phyloP scores from a whole-genome alignment of 768 basidiomycete species.

The Calocybe cyanea region DNA sequence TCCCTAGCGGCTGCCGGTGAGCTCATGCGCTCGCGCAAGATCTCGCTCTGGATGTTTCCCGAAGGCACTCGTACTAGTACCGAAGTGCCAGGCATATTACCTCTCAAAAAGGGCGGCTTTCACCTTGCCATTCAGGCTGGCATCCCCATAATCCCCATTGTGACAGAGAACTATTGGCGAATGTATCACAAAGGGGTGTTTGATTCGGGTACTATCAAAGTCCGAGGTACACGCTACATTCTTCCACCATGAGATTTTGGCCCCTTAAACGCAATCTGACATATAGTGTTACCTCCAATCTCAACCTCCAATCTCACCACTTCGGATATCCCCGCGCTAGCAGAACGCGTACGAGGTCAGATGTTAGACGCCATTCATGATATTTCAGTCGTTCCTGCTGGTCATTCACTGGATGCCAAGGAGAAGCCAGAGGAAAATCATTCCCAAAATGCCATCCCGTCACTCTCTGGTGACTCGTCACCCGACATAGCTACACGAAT shows the following conservation, averaged over 20 bases:
- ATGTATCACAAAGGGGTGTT: conserved; percentile 79
- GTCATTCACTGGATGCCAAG: conserved; percentile 9
- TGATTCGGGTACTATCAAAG: conserved; percentile 68
- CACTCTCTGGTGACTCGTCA: background rate
- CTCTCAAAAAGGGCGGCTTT: conserved; percentile 98
- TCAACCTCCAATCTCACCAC: conserved; percentile 66
- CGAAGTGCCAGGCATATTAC: conserved; percentile 62
- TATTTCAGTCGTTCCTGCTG: conserved; percentile 55
- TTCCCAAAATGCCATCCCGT: background rate
- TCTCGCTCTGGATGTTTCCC: conserved; percentile 92
- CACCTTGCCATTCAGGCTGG: conserved; percentile 90
- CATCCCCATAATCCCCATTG: conserved; percentile 87
- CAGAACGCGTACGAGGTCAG: conserved; percentile 60
- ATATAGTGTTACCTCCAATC: conserved; percentile 90
- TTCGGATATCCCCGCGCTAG: conserved; percentile 67
- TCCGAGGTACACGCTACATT: conserved; percentile 60
- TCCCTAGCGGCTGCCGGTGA: conserved; percentile 77
- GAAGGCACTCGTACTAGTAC: conserved; percentile 88
- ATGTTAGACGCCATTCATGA: conserved; percentile 80
- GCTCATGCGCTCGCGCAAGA: conserved; percentile 63
- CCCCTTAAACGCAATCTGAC: too few species aligned
- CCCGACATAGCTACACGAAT: too few species aligned
- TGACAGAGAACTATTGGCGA: conserved; percentile 91
- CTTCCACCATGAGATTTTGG: too few species aligned
- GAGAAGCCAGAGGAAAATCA: conserved; percentile 2